phyloP scores from a whole-genome alignment of 2,329 filamentous ascomycete genomes.

The Aspergillus unguis region DNA sequence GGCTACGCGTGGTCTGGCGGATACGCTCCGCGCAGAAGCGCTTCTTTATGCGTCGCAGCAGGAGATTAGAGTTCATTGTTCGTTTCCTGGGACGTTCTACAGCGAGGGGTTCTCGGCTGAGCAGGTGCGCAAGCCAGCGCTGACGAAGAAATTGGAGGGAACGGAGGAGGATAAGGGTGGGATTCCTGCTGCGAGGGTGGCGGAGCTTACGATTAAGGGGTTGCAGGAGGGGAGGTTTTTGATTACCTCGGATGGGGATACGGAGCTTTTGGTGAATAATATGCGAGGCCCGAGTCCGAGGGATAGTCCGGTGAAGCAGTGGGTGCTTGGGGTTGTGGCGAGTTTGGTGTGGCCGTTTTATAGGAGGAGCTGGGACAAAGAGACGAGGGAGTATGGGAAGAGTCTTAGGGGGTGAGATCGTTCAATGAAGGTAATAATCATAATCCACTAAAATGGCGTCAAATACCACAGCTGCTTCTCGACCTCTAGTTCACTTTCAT shows the following conservation, averaged over 20 bases:
- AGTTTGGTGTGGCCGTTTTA: slow-evolving; percentile 2
- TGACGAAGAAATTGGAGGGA: slow-evolving; percentile 12
- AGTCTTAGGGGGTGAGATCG: no score
- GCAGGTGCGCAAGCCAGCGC: slow-evolving; percentile 5
- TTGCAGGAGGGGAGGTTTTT: slow-evolving; percentile 1
- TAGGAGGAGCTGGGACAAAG: not conserved
- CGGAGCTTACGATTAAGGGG: slow-evolving; percentile 3
- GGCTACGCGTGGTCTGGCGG: slow-evolving; percentile 14
- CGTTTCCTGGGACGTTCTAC: slow-evolving; percentile 10
- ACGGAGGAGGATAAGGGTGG: not conserved
- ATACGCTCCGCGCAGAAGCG: slow-evolving; percentile 13
- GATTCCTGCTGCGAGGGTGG: not conserved
- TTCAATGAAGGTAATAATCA: no score
- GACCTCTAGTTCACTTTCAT: not conserved
- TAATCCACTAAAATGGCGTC: not conserved
- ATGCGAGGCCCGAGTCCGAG: slow-evolving; percentile 14
- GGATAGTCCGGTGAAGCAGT: not conserved
- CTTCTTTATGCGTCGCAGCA: slow-evolving; percentile 10
- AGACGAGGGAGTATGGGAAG: slow-evolving; percentile 1
- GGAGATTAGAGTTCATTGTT: slow-evolving; percentile 9
- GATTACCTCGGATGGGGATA: slow-evolving; percentile 1
- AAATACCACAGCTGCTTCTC: slow-evolving; percentile 4
- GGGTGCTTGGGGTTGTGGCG: not conserved
- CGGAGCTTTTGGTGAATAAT: slow-evolving; percentile 9
- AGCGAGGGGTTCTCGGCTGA: slow-evolving; percentile 7